Conservation (phyloP, 2,329 filamentous ascomycete species). For the Stemphylium lycopersici region DNA sequence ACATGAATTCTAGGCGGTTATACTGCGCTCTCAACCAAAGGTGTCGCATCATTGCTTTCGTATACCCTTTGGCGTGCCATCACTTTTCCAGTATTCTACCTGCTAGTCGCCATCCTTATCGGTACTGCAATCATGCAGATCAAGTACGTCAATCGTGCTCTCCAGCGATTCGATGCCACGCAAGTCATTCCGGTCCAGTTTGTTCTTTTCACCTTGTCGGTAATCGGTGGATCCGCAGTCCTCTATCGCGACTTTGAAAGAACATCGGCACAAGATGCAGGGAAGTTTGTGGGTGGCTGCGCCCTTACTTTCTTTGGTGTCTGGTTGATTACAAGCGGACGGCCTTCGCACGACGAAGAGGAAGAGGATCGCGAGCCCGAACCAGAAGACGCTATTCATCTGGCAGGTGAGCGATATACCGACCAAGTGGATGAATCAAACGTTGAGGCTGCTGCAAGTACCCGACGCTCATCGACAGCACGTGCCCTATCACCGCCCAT, state of each 20-base stretch:
- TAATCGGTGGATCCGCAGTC: slow-evolving; percentile 91
- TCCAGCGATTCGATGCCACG: slow-evolving; percentile 95
- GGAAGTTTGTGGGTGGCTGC: slow-evolving; percentile 90
- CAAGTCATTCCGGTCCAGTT: slow-evolving; percentile 98
- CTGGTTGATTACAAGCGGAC: slow-evolving; percentile 93
- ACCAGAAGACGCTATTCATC: slow-evolving; percentile 51
- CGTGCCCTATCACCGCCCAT: slow-evolving; percentile 33
- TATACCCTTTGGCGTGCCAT: slow-evolving; percentile 88
- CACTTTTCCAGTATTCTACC: slow-evolving; percentile 89
- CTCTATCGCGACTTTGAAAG: slow-evolving; percentile 95
- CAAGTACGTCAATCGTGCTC: slow-evolving; percentile 87
- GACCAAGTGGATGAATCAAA: slow-evolving; percentile 30
- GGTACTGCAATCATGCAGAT: slow-evolving; percentile 94
- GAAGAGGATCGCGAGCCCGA: slow-evolving; percentile 53
- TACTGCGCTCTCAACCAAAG: slow-evolving; percentile 95
- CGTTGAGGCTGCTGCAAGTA: slow-evolving; percentile 13
- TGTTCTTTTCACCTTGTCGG: slow-evolving; percentile 92
- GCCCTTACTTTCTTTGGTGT: slow-evolving; percentile 92
- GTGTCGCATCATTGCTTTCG: slow-evolving; percentile 92
- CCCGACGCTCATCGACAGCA: slow-evolving; percentile 24
- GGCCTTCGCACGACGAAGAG: slow-evolving; percentile 52
- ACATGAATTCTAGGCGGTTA: slow-evolving; percentile 70
- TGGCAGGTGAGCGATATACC: slow-evolving; percentile 49
- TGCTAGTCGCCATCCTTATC: slow-evolving; percentile 78
- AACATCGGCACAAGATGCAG: slow-evolving; percentile 72